A percentile compares a stretch with the other conserved stretches of the same genome.
Evolutionary conservation across 805 yeast genomes (phyloP).

Genomic region (Blastobotrys peoriensis): DNA sequence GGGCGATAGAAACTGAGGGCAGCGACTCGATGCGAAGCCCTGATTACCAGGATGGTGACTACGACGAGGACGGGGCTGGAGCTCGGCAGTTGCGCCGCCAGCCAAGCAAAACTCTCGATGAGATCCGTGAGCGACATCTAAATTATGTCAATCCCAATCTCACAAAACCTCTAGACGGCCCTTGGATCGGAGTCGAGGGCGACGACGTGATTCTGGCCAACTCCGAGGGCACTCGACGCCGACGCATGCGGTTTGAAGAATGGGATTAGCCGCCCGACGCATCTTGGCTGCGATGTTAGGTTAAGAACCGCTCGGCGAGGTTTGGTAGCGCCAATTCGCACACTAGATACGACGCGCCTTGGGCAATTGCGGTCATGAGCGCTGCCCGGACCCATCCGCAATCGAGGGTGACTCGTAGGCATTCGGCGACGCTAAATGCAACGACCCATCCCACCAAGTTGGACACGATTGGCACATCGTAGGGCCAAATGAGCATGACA

Average conservation of each 20-base stretch:
- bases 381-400: slow-evolving; percentile 32
- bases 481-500: slow-evolving; percentile 94
- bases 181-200: slow-evolving; percentile 67
- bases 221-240: slow-evolving; percentile 35
- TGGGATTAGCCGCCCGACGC: slow-evolving; percentile 39
- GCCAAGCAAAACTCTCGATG: slow-evolving; percentile 59
- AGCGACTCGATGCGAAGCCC: slow-evolving; percentile 7
- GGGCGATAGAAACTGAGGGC: slow-evolving; percentile 51
- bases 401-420: slow-evolving; percentile 41
- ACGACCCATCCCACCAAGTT: slow-evolving; percentile 55
- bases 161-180: slow-evolving; percentile 70
- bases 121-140: slow-evolving; percentile 62
- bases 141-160: slow-evolving; percentile 75
- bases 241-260: slow-evolving; percentile 34
- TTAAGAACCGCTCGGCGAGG: no score
- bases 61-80: slow-evolving; percentile 6
- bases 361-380: slow-evolving; percentile 25
- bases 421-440: slow-evolving; percentile 58
- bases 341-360: slow-evolving; percentile 6
- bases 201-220: slow-evolving; percentile 46
- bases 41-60: slow-evolving; percentile 7
- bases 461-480: slow-evolving; percentile 69
- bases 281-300: no score
- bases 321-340: slow-evolving; percentile 11
- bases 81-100: slow-evolving; percentile 15